Base-by-base conservation (phyloP, 2,329 filamentous ascomycete genomes). In the Bipolaris gigantea region DNA sequence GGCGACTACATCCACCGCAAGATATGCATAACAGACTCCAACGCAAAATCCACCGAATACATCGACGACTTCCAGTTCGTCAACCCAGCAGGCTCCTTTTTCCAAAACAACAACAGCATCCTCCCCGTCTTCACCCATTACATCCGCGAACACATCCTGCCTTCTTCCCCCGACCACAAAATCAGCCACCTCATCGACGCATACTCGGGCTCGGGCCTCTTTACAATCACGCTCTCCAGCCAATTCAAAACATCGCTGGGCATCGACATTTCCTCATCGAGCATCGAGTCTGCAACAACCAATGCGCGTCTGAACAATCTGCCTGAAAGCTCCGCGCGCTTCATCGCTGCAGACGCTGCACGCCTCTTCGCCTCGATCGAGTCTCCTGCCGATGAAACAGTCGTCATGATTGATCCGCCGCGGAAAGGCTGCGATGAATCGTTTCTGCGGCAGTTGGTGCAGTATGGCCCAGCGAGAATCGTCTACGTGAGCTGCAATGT, bases 41-140 rank as follows among this genome's bases (percentile, higher is more conserved):
- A 93, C 62, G 88, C 84, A 60, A 89, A 83, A 46, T 87, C 89
- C 3, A 92, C 89, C 27, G 94, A 99, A 75, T 97, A 95, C 76
- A 84, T 99, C 59, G 90, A 88, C 69, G 78, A 86, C 73, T 94
- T 89, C 78, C 80, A 87, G 69, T 96, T 99, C 78, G 87, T 87
- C 73, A 97, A 96, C 78, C 90, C 89, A 2, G 94, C 94, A 10
- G 92, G 92, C 55, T 86, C 90, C 48, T 99, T 99, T 80, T 99
- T 99, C 84, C 94, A 99, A 73, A 99, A 99, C 82, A 99, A 99
- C 83, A 97, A 97, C 80, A 95, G 92, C 50, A 97, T 99, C 76
- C 87, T 99, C 21, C 86, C 90, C 27, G 77, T 80, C 15, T 96
- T 97, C 76, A 96, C 92, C 13, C 82, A 85, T 62, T 96, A 95